phyloP scores from a whole-genome alignment of 1,139 yeast species.

The Candida anutae region DNA sequence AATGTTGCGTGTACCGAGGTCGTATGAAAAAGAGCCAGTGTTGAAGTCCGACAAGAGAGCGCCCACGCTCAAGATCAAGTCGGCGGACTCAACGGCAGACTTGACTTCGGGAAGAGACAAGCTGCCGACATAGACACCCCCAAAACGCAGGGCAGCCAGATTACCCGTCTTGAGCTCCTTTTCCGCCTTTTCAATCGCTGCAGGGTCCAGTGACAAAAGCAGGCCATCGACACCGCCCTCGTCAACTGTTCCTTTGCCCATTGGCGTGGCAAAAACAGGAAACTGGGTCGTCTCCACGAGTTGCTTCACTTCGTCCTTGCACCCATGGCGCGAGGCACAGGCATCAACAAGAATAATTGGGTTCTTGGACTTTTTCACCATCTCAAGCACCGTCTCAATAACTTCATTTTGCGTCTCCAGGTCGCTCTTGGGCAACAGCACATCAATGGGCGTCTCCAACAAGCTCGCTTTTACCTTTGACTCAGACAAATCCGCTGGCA shows the following conservation, averaged over 20 bases:
- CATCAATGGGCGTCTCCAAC: slow-evolving; percentile 25
- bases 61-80: slow-evolving; percentile 14
- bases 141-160: slow-evolving; percentile 11
- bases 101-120: slow-evolving; percentile 14
- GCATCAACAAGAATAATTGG: slow-evolving; percentile 32
- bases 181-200: slow-evolving; percentile 17
- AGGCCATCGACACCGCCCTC: slow-evolving; percentile 25
- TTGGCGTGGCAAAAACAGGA: slow-evolving; percentile 14
- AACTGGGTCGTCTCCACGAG: slow-evolving; percentile 25
- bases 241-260: slow-evolving; percentile 14
- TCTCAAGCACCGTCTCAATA: slow-evolving; percentile 17
- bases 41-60: slow-evolving; percentile 34
- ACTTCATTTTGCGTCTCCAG: slow-evolving; percentile 25
- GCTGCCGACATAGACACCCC: slow-evolving; percentile 15
- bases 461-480: slow-evolving; percentile 21
- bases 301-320: slow-evolving; percentile 21
- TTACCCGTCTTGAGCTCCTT: slow-evolving; percentile 16
- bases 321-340: slow-evolving; percentile 27
- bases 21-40: slow-evolving; percentile 34
- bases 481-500: slow-evolving; percentile 33
- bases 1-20: slow-evolving; percentile 27
- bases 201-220: slow-evolving; percentile 19
- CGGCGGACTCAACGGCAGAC: slow-evolving; percentile 12
- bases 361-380: slow-evolving; percentile 20
- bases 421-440: slow-evolving; percentile 21